A percentile compares a stretch with the other conserved stretches of the same genome.
These are phyloP conservation scores for Gossypium turneri DNA, from an alignment of 345 rosid species.

Conservation along the genomic window DNA sequence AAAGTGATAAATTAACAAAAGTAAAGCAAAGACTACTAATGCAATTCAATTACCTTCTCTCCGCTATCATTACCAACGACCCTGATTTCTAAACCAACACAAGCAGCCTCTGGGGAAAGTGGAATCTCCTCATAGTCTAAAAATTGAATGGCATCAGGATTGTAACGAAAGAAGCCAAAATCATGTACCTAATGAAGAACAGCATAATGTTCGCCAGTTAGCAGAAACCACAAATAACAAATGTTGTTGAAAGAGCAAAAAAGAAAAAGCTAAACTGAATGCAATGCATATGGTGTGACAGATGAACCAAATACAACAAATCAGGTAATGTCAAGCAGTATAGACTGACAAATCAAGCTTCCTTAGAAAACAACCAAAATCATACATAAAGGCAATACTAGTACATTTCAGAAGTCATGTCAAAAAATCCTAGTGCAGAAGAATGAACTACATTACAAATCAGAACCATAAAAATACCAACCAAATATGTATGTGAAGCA, in stretches of 20 bases:
- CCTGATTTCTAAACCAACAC: conserved; percentile 92
- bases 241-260: background rate
- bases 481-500: background rate
- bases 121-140: conserved; percentile 87
- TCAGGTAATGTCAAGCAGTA: background rate
- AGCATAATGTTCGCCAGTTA: conserved; percentile 17
- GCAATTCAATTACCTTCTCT: conserved; percentile 46
- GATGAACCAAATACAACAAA: background rate
- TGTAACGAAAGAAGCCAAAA: conserved; percentile 90
- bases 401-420: background rate
- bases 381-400: background rate
- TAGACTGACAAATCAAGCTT: background rate
- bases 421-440: background rate
- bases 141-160: conserved; percentile 72
- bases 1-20: background rate
- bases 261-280: background rate
- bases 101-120: conserved; percentile 89
- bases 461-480: background rate
- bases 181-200: conserved; percentile 68
- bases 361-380: conserved; percentile 8
- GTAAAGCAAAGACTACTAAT: background rate
- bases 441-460: background rate
- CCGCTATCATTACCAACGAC: conserved; percentile 98
- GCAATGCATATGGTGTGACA: background rate
- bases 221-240: background rate